Base-by-base conservation (phyloP, 257 asterid species). In the Scutellaria galericulata region DNA sequence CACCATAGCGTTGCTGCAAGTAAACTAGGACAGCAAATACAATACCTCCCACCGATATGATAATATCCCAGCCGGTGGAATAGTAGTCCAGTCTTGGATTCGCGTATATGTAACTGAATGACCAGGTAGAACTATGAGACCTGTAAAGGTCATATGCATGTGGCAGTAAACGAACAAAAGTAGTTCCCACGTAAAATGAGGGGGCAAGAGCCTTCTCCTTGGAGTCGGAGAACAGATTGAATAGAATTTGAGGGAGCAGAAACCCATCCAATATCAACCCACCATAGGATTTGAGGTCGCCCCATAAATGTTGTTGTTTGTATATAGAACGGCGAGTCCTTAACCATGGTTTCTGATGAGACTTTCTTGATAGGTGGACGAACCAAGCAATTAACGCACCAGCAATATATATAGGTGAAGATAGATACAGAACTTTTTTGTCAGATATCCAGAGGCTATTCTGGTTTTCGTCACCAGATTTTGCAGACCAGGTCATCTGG, bases 1-100 rank as follows among this genome's bases (percentile, higher is more conserved):
- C 95, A 5, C 98, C 96, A 74, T 80, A 89, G 47, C 81, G 48
- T 72, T 93, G 98, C 90, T 93, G 98, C 94, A 89, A 81, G 82
- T 77, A 89, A 70, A 89, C 58, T 31, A 93, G 68, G 52, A 64
- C 51, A 18, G 65, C 86, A 55, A 93, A 80, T 1, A 85, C 35
- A 50, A 88, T 66, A 48, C 96, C 96, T 3, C 86, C 88, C 22
- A 75, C 73, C 18, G 87, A 83, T 52, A 90, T 89, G 62, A 82
- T 66, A 61, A 93, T 73, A 75, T 93, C 97, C 97, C 97, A 93
- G 10, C 89, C 65, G 1, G 97, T 89, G 9, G 98, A 89, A 78
- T 86, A 93, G 76, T 74, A 93, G 70, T 89, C 96, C 89, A 80
- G 70, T 79, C 84, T 78, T 14, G 98, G 96, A 77, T 93, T 89